Percentiles rank a stretch among this genome's conserved stretches.
Evolutionary conservation across 345 rosid species (phyloP).

Genomic region (Salix dunnii): DNA sequence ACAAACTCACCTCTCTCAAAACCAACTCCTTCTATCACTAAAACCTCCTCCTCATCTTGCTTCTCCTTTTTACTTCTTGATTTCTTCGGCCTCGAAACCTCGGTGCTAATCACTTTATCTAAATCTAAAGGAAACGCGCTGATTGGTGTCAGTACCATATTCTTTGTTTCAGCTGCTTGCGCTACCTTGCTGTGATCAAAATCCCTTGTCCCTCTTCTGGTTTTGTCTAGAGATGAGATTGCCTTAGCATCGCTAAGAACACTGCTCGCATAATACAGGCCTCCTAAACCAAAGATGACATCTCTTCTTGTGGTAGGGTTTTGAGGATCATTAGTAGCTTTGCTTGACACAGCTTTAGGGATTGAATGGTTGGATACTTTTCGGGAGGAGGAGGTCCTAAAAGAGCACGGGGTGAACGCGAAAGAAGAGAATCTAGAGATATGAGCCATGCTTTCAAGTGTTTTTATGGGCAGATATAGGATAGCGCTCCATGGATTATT

Average conservation of each 20-base stretch:
- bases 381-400: neutral
- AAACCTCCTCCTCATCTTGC: constrained; percentile 28
- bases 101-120: neutral
- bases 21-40: constrained; percentile 43
- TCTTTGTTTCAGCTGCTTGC: neutral
- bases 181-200: neutral
- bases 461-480: neutral
- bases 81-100: constrained; percentile 19
- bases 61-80: constrained; percentile 13
- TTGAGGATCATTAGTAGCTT: neutral
- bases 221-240: neutral
- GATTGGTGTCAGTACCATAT: neutral
- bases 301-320: neutral
- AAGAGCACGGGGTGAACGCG: neutral
- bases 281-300: neutral
- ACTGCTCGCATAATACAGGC: neutral
- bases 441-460: neutral
- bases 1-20: constrained; percentile 32
- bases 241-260: neutral
- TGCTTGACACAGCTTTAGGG: neutral
- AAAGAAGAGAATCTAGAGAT: neutral
- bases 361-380: neutral
- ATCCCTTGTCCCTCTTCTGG: neutral
- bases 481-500: neutral
- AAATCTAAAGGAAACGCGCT: constrained; percentile 9